A percentile compares a stretch with the other conserved stretches of the same genome.
Conservation (phyloP, 805 yeast species). For the Teunomyces lycoperdinae region DNA sequence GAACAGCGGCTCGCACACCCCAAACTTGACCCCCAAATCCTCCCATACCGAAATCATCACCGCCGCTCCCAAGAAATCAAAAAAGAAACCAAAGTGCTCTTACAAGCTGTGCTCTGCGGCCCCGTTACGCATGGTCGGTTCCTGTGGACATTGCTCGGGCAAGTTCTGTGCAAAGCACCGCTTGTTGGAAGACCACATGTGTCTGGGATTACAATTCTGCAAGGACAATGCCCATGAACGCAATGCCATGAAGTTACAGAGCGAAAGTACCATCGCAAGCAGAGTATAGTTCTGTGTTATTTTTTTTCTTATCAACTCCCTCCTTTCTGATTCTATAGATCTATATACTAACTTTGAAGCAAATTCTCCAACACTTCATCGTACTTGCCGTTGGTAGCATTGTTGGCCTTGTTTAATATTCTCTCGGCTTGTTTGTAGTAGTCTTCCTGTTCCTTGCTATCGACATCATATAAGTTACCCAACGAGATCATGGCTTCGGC, state of each 20-base stretch:
- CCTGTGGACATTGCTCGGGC: conserved; percentile 80
- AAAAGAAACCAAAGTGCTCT: conserved; percentile 48
- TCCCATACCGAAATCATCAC: conserved; percentile 10
- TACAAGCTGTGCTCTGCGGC: conserved; percentile 58
- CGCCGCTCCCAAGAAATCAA: conserved; percentile 20
- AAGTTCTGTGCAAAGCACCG: conserved; percentile 86
- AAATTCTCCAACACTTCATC: conserved; percentile 61
- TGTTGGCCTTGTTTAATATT: conserved; percentile 67
- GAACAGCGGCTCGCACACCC: conserved; percentile 26
- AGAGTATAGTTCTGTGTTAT: conserved; percentile 45
- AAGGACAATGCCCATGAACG: conserved; percentile 80
- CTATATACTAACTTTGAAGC: conserved; percentile 6
- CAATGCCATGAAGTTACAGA: conserved; percentile 78
- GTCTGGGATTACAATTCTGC: conserved; percentile 74
- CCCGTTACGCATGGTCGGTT: conserved; percentile 71
- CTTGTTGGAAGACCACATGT: conserved; percentile 77
- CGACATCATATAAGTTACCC: conserved; percentile 70
- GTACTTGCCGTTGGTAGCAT: conserved; percentile 74
- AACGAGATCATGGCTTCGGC: conserved; percentile 84
- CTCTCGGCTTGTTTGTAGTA: conserved; percentile 69
- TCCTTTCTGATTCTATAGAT: conserved; percentile 1
- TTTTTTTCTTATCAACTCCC: background rate
- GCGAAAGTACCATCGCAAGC: conserved; percentile 78
- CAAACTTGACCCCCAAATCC: conserved; percentile 10
- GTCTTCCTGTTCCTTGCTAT: conserved; percentile 63